These are phyloP conservation scores for Actinomortierella wolfii DNA, from an alignment of 371 early-diverging fungal species.

Conservation along the genomic window DNA sequence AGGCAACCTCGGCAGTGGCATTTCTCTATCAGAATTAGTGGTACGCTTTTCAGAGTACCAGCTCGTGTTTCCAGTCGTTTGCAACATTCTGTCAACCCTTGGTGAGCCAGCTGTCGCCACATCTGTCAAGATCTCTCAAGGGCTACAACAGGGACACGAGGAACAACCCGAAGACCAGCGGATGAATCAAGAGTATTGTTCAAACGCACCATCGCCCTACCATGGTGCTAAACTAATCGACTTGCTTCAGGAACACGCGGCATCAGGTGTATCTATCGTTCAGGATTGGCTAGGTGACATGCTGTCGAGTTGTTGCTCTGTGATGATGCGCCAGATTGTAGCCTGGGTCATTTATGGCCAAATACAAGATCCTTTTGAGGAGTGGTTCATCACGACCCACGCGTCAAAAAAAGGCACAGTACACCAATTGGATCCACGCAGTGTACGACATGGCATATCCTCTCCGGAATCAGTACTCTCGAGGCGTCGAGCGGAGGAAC, in stretches of 20 bases:
- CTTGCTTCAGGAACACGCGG: constrained; percentile 57
- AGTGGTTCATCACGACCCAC: constrained; percentile 69
- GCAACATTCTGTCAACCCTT: constrained; percentile 9
- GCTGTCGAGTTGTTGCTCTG: constrained; percentile 57
- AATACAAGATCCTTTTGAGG: constrained; percentile 62
- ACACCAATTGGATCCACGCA: background rate
- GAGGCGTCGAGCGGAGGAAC: background rate
- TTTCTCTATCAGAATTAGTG: constrained; percentile 29
- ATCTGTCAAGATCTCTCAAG: too few relatives aligned
- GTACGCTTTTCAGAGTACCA: constrained; percentile 37
- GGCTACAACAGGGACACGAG: too few relatives aligned
- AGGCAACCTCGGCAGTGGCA: constrained; percentile 38
- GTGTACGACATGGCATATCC: background rate
- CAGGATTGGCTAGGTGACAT: constrained; percentile 57
- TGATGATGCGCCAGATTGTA: constrained; percentile 69
- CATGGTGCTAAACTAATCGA: constrained; percentile 62
- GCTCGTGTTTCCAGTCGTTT: constrained; percentile 38
- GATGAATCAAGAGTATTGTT: background rate
- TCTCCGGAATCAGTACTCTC: constrained; percentile 3
- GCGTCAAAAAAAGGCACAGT: background rate
- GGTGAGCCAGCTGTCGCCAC: too few relatives aligned
- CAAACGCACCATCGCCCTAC: constrained; percentile 37
- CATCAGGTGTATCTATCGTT: constrained; percentile 62
- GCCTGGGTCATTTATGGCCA: constrained; percentile 79
- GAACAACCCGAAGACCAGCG: too few relatives aligned